Evolutionary conservation across 2,329 filamentous ascomycete species (phyloP), one percentile per base, ranked within the genome.

Genomic region (Drechslerella dactyloides): DNA sequence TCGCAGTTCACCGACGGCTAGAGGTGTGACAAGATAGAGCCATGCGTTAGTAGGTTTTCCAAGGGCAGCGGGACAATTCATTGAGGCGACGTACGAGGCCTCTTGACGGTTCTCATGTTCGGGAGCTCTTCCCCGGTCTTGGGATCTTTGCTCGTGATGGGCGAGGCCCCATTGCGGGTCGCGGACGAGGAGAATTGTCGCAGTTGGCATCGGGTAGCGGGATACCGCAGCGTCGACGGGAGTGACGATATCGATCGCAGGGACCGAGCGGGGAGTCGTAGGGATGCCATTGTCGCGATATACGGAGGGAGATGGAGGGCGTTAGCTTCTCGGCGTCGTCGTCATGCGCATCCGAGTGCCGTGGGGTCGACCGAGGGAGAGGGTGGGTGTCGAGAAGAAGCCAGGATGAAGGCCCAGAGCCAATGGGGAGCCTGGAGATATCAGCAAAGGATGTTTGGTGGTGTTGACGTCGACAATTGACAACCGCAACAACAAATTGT

Each of bases 1-100:
- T 78, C 90, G 87, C 75, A 97, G 86, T 76, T 86, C 84, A 76
- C 86, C 87, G 68, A 79, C 75, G 58, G 82, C 83, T 84, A 64
- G 21, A 8, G 27, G 69, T 27, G 54, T 27, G 13, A 48, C 17
- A 27, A 2, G 33, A 4, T 33, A 8, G 27, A n/a, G 27, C 8
- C 8, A 27, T 13, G 17, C 1, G 52, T 57, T 75, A 63, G 59
- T 50, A 50, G 35, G 19, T 55, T 17, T 69, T 62, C 75, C 5
- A 60, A 23, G 19, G 40, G 44, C 30, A 51, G 5, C 58, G 13
- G 11, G 1, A 4, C 2, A 15, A 30, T 53, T 13, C 13, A 50
- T 40, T 52, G 15, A 27, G 42, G 8, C 33, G n/a, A 61, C 68
- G 17, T 72, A 72, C 68, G 68, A 56, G 60, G 60, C 24, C 68